Conservation (phyloP, 768 basidiomycete genomes). For the Hirschioporus abietinus region DNA sequence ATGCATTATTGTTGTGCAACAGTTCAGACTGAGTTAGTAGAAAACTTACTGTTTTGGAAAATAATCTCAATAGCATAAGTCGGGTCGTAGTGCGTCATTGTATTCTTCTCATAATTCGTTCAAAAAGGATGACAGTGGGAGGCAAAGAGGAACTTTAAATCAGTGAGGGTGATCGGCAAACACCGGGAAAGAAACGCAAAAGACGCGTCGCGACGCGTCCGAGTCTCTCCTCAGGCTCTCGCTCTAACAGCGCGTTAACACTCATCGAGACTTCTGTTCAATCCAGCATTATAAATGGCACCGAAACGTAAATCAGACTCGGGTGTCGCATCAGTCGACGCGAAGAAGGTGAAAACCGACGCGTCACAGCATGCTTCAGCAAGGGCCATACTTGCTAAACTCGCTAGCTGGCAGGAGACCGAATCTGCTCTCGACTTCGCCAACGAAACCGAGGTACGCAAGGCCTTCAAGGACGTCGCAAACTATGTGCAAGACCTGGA, state of each 20-base stretch:
- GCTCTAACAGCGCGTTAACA: background rate
- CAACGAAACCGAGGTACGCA: constrained; percentile 25
- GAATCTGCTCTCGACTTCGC: constrained; percentile 32
- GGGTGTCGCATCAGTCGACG: background rate
- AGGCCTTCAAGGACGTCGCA: constrained; percentile 27
- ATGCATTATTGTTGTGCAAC: background rate
- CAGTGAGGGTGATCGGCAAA: no score
- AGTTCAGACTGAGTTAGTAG: background rate
- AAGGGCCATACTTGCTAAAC: background rate
- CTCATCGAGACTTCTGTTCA: background rate
- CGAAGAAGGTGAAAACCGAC: background rate
- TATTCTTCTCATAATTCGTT: background rate
- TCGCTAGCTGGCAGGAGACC: constrained; percentile 8
- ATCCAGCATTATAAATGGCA: background rate
- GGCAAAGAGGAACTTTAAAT: no score
- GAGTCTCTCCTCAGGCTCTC: background rate
- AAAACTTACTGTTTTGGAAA: background rate
- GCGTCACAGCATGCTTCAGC: background rate
- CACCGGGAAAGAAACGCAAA: background rate
- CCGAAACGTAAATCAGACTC: constrained; percentile 1
- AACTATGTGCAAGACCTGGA: constrained; percentile 29
- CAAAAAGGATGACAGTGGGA: no score
- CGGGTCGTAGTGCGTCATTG: background rate
- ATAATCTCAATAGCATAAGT: background rate
- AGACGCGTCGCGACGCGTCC: background rate